Conservation (phyloP, 2,329 filamentous ascomycete species). For the Aspergillus ustus region DNA sequence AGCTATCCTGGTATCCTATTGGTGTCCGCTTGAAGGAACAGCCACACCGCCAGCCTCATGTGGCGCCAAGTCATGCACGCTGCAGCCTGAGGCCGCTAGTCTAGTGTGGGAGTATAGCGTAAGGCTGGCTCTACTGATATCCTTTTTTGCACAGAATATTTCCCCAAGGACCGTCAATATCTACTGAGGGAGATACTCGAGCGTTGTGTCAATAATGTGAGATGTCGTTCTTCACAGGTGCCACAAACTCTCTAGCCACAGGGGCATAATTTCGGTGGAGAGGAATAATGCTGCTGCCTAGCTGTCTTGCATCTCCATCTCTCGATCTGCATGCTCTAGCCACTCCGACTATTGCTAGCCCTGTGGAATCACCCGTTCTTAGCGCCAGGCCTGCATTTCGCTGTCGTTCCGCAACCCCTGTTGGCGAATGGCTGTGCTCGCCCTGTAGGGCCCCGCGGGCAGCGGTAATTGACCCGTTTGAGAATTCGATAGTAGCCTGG, state of each 20-base stretch:
- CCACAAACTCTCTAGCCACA: constrained; percentile 2
- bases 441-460: constrained; percentile 3
- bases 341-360: constrained; percentile 23
- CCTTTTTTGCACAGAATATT: neutral
- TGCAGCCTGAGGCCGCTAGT: neutral
- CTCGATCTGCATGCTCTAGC: constrained; percentile 22
- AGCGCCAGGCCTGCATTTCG: constrained; percentile 13
- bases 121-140: neutral
- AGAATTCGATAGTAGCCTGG: neutral
- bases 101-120: neutral
- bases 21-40: neutral
- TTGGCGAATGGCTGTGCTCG: constrained; percentile 5
- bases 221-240: neutral
- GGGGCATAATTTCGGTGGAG: neutral
- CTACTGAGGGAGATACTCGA: neutral
- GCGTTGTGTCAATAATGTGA: neutral
- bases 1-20: neutral
- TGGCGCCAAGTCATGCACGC: constrained; percentile 2
- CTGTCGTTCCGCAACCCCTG: neutral
- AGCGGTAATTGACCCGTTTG: constrained; percentile 1
- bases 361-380: constrained; percentile 22
- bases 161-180: too few species aligned
- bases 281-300: constrained; percentile 27
- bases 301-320: constrained; percentile 17
- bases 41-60: constrained; percentile 10